phyloP scores from a whole-genome alignment of 768 basidiomycete species.

The Favolaschia claudopus region DNA sequence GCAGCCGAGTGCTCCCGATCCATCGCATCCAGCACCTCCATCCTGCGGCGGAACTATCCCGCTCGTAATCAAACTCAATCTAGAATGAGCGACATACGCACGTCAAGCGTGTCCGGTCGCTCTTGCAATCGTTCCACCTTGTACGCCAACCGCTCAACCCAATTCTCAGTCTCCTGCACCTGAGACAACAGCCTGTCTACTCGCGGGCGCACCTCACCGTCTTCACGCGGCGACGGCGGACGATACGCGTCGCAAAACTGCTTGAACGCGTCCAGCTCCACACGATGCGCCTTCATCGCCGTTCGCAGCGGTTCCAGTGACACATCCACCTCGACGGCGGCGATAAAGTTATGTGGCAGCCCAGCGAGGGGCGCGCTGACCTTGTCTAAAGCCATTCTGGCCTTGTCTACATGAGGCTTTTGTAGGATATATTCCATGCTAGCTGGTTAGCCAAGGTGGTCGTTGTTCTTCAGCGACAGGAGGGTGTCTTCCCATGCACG shows the following conservation, averaged over 20 bases:
- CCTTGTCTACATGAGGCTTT: not conserved
- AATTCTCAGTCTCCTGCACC: not conserved
- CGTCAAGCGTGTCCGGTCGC: not conserved
- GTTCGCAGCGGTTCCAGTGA: not conserved
- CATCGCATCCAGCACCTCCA: not conserved
- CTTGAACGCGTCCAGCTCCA: not conserved
- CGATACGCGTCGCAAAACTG: conserved; percentile 11
- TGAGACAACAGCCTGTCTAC: not conserved
- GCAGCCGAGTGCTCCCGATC: not conserved
- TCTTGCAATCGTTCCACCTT: not conserved
- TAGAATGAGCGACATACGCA: not conserved
- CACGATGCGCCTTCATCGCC: conserved; percentile 8
- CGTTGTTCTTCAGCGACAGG: not conserved
- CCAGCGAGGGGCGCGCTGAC: not conserved
- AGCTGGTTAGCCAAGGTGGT: not conserved
- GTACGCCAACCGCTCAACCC: not conserved
- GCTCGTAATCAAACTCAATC: not conserved
- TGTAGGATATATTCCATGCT: conserved; percentile 1
- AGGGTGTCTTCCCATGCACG: conserved; percentile 1
- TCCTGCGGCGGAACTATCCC: not conserved
- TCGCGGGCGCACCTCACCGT: conserved; percentile 16
- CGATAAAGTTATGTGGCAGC: conserved; percentile 12
- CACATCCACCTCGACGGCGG: not conserved
- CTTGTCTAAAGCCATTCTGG: not conserved
- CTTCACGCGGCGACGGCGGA: conserved; percentile 13